Base-by-base conservation (phyloP, 1,284 basidiomycete species). In the Apiotrichum gamsii region DNA sequence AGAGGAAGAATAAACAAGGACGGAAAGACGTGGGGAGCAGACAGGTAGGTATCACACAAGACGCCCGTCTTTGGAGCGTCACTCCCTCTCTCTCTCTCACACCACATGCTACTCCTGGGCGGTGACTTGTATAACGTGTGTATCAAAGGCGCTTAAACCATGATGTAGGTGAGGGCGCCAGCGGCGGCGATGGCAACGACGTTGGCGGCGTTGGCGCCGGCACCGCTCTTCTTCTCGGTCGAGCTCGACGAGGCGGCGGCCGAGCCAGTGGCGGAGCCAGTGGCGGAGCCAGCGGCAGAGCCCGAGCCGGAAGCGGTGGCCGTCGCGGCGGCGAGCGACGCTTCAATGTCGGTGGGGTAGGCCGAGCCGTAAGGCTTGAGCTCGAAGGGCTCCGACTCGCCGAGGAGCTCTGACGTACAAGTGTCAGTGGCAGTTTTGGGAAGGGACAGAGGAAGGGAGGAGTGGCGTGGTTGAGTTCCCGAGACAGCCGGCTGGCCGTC, bases 301-400 rank as follows among this genome's bases (percentile, higher is more conserved):
- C 35, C 40, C 20, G 47, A 24, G 37, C 30, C 47, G 24, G 38
- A 24, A 19, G 42, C 36, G 31, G 47, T 39, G 18, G 29, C 23
- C 14, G 35, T 15, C 31, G 16, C 18, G n/a, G 19, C 29, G n/a
- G 24, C 36, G 20, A 16, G 13, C 33, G 32, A 8, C 16, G 31
- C 16, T 13, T 9, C 16, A 19, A 39, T 40, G 24, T 35, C 45
- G 14, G 76, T 60, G 16, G 85, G 83, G 69, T 84, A 88, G 8
- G 75, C 10, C 13, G 85, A 76, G 42, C 80, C 80, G 33, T 73
- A 57, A 13, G 82, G 60, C 65, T 83, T 83, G 72, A 88, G 79
- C 65, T 83, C 80, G 69, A 87, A 87, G 10, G 71, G 60, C 46
- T 78, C 56, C 24, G 83, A 84, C n/a, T n/a, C n/a, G n/a, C n/a